Base-by-base conservation (phyloP, 176 grass and related monocot genomes). In the Aegilops umbellulata region DNA sequence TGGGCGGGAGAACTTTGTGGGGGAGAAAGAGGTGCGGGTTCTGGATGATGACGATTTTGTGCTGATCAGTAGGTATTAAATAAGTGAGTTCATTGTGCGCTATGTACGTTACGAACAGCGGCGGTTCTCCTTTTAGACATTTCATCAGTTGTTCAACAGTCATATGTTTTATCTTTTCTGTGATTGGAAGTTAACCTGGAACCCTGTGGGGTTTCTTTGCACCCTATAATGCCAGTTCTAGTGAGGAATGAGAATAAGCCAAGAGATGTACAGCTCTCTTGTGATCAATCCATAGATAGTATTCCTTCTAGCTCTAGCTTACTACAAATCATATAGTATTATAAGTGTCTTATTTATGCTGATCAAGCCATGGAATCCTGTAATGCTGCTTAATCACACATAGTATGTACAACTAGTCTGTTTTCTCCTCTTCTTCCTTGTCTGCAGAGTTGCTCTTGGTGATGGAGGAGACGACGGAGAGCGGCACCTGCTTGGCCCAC, bases 401-500 rank as follows among this genome's bases (percentile, higher is more conserved):
- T 51, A 51, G 17, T 46, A 46, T 46, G 5, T 2, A 9, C 9
- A 69, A 29, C 76, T 76, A 82, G 0, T 89, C 89, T 80, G 90
- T 75, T 83, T 22, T 90, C 20, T 89, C 83, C 13, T 92, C 83
- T 44, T 90, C 89, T 0, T 95, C 93, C 91, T 86, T 88, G 51
- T 95, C 93, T 8, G 41, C 90, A 1, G 96, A 94, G 81, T 83
- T 76, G 88, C 64, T 92, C 89, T 92, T 98, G 34, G 90, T 94
- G 79, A 98, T 90, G 65, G 96, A 94, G 6, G 96, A 92, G 35
- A 95, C 96, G 42, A 98, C 69, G 22, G 93, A 90, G 61, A 98
- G 88, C 26, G 95, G 91, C 60, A 89, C 80, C 85, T 98, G 93
- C 81, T 94, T 98, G 38, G 93, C 93, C 96, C 93, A 95, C 13